Evolutionary conservation across 1,284 basidiomycete species (phyloP).

Genomic region (Naganishia sp.): DNA sequence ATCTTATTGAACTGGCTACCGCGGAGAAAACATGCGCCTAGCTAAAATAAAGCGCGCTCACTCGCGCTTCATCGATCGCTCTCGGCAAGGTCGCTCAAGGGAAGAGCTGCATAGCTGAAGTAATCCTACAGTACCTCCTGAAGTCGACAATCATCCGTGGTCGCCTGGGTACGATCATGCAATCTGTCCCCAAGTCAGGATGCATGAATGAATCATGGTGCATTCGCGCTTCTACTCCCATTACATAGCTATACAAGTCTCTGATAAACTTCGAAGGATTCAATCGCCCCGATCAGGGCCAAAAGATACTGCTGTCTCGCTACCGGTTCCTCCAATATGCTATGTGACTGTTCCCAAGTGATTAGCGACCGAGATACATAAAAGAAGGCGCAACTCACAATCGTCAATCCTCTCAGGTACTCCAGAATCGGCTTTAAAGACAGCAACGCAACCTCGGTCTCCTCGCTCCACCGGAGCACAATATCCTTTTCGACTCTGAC

Average conservation of each 20-base stretch:
- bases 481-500: conserved; percentile 32
- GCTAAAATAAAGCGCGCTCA: neutral
- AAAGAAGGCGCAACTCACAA: neutral
- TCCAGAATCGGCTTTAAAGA: conserved; percentile 11
- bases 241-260: conserved; percentile 18
- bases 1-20: neutral
- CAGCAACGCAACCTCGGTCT: conserved; percentile 19
- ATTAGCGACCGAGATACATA: neutral
- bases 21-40: conserved; percentile 14
- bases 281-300: conserved; percentile 13
- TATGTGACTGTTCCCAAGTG: neutral
- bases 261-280: conserved; percentile 21
- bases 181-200: neutral
- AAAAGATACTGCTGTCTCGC: conserved; percentile 17
- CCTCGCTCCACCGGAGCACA: conserved; percentile 30
- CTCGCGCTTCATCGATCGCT: conserved; percentile 15
- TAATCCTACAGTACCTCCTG: too few species aligned
- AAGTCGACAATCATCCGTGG: too few species aligned
- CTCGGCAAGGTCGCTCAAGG: neutral
- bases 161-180: too few species aligned
- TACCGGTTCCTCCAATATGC: conserved; percentile 19
- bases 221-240: too few species aligned
- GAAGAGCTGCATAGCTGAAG: too few species aligned
- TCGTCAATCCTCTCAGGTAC: conserved; percentile 10
- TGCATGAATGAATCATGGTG: neutral